These are phyloP conservation scores for Penicillium polonicum DNA, from an alignment of 2,329 filamentous ascomycete species.

Conservation along the genomic window DNA sequence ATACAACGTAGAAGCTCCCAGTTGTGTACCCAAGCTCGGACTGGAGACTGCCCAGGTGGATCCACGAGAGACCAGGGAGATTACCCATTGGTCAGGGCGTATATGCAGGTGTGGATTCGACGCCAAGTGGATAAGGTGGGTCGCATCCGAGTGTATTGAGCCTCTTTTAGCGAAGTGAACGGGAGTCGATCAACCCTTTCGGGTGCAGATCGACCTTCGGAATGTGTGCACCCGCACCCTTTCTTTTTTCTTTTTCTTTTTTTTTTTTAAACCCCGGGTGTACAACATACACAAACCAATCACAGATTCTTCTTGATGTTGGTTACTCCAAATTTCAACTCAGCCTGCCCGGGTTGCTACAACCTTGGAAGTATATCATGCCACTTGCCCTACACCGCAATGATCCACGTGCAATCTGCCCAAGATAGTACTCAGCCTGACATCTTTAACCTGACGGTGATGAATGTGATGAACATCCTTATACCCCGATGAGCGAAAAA, in stretches of 20 bases:
- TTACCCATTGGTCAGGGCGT: neutral
- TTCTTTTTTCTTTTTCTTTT: too few species aligned
- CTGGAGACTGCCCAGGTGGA: neutral
- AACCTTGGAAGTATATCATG: neutral
- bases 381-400: neutral
- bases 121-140: neutral
- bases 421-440: constrained; percentile 9
- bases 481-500: neutral
- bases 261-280: neutral
- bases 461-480: neutral
- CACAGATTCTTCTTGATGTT: neutral
- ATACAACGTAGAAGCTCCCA: neutral
- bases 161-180: constrained; percentile 3
- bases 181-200: constrained; percentile 1
- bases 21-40: neutral
- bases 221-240: neutral
- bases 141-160: neutral
- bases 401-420: constrained; percentile 1
- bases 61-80: neutral
- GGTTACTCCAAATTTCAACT: neutral
- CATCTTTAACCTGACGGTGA: neutral
- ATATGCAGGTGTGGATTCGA: neutral
- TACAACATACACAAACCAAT: neutral
- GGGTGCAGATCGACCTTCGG: neutral
- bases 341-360: neutral